These are phyloP conservation scores for Aspergillus texensis DNA, from an alignment of 2,329 filamentous ascomycete species.

Conservation along the genomic window DNA sequence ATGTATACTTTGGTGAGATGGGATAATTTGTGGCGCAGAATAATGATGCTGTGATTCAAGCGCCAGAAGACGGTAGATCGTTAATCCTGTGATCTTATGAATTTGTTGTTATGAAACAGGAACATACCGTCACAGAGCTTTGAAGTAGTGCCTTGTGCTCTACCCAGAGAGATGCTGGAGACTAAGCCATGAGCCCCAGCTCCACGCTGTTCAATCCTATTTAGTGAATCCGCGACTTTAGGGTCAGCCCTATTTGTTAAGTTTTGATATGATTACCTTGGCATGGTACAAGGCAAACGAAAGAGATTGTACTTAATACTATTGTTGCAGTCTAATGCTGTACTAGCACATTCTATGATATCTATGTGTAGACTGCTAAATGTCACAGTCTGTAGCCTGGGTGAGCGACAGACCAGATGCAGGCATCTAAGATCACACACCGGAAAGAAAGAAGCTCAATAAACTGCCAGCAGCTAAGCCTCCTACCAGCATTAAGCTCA, in stretches of 20 bases:
- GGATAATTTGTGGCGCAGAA: no score
- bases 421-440: conserved; percentile 6
- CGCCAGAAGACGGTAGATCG: not conserved
- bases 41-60: no score
- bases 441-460: conserved; percentile 76
- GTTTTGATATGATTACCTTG: no score
- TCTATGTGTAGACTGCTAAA: not conserved
- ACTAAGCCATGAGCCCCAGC: not conserved
- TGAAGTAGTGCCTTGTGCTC: not conserved
- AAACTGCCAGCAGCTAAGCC: conserved; percentile 85
- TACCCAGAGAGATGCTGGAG: not conserved
- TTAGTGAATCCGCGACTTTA: no score
- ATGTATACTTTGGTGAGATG: no score
- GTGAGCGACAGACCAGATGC: not conserved
- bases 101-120: not conserved
- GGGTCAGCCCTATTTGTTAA: not conserved
- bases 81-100: not conserved
- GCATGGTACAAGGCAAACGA: not conserved
- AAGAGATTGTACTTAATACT: not conserved
- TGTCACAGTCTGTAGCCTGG: not conserved
- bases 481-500: conserved; percentile 85
- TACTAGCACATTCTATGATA: not conserved
- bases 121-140: not conserved
- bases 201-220: not conserved
- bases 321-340: not conserved